phyloP scores from a whole-genome alignment of 148 eudicot species.

The Rhododendron henanense region DNA sequence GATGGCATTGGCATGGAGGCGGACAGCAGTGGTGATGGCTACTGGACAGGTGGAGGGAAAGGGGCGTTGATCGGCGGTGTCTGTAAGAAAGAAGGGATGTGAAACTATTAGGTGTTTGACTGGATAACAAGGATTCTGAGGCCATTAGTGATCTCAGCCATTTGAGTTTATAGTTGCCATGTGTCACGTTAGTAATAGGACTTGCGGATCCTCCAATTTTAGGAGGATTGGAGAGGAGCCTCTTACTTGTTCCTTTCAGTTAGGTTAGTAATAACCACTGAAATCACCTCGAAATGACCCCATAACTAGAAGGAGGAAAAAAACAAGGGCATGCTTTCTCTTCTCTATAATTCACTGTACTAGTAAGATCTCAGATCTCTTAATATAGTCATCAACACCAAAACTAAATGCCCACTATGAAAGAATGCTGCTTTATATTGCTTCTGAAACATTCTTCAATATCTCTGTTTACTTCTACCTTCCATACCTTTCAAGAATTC shows the following conservation, averaged over 20 bases:
- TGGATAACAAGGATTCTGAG: background rate
- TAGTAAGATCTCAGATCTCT: background rate
- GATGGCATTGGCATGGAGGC: background rate
- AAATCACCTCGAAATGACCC: background rate
- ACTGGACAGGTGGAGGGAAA: background rate
- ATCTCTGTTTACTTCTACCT: background rate
- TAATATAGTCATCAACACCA: background rate
- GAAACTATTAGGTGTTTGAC: background rate
- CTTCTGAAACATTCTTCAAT: background rate
- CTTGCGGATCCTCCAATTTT: background rate
- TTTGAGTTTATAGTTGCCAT: background rate
- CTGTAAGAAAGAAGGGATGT: background rate
- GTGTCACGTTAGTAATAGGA: background rate
- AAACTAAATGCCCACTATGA: background rate
- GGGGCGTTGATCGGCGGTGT: background rate
- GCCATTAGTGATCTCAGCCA: background rate
- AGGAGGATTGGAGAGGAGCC: background rate
- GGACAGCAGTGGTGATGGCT: background rate
- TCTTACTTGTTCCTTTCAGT: background rate
- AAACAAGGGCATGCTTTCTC: background rate
- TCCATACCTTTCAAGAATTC: slow-evolving; percentile 38
- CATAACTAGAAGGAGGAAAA: background rate
- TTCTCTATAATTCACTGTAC: background rate
- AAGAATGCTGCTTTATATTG: background rate
- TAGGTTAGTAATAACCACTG: background rate